Percentiles rank a stretch among this genome's conserved stretches.
phyloP scores from a whole-genome alignment of 2,329 filamentous ascomycete species.

The Aspergillus thermomutatus region DNA sequence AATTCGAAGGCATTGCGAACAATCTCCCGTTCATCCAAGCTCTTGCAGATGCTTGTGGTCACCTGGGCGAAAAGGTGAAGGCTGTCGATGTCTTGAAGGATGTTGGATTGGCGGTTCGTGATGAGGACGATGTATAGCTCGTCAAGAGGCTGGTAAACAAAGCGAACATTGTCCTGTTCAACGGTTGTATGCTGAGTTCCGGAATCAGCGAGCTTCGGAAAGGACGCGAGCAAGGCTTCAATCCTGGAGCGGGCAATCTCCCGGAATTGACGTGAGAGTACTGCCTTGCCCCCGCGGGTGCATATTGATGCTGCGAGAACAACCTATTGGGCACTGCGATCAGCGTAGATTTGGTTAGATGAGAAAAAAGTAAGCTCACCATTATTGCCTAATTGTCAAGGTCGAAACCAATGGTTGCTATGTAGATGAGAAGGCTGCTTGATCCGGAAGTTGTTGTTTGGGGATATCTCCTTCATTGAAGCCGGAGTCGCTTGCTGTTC shows the following conservation, averaged over 20 bases:
- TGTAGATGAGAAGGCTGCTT: conserved; percentile 6
- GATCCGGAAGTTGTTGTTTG: conserved; percentile 5
- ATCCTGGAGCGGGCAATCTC: conserved; percentile 97
- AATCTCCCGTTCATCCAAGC: conserved; percentile 92
- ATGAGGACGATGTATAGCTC: conserved; percentile 99
- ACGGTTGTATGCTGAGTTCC: conserved; percentile 97
- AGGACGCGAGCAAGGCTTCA: conserved; percentile 92
- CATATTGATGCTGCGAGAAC: conserved; percentile 98
- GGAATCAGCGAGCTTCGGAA: conserved; percentile 94
- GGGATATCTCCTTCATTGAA: conserved; percentile 8
- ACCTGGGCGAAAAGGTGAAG: conserved; percentile 97
- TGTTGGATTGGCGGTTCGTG: conserved; percentile 99
- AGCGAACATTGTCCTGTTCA: conserved; percentile 98
- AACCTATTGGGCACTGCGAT: conserved; percentile 59
- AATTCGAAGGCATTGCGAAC: conserved; percentile 92
- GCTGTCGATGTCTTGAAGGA: conserved; percentile 97
- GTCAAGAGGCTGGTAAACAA: conserved; percentile 97
- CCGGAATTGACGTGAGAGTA: conserved; percentile 94
- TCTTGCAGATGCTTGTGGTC: conserved; percentile 94
- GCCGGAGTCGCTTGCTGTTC: conserved; percentile 39
- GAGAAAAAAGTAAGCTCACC: conserved; percentile 18
- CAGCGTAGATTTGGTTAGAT: conserved; percentile 6
- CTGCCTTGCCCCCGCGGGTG: conserved; percentile 95
- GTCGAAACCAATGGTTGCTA: not conserved
- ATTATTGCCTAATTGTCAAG: conserved; percentile 16